A percentile compares a stretch with the other conserved stretches of the same genome.
These are phyloP conservation scores for Durotheca rogersii DNA, from an alignment of 495 filamentous ascomycete species.

Conservation along the genomic window DNA sequence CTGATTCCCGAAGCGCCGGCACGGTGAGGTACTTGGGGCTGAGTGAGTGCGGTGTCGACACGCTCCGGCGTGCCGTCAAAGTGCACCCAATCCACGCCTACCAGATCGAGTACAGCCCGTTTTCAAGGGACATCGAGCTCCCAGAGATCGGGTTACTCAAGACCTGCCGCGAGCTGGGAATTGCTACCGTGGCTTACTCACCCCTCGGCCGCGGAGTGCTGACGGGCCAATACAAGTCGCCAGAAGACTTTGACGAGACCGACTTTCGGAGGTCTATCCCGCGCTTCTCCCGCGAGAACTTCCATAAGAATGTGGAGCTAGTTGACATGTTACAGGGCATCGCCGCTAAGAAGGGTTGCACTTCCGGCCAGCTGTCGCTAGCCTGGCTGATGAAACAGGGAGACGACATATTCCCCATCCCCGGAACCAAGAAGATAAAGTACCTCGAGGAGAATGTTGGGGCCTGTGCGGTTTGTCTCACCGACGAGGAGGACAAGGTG, in stretches of 20 bases:
- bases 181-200: constrained; percentile 63
- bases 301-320: constrained; percentile 66
- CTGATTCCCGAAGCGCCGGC: constrained; percentile 39
- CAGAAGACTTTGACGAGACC: constrained; percentile 57
- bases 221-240: constrained; percentile 58
- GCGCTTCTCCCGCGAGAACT: constrained; percentile 62
- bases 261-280: constrained; percentile 56
- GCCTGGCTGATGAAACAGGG: constrained; percentile 53
- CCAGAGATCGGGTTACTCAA: constrained; percentile 64
- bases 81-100: constrained; percentile 64
- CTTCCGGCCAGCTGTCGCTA: constrained; percentile 65
- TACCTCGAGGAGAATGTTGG: constrained; percentile 43
- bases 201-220: constrained; percentile 37
- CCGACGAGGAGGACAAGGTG: constrained; percentile 34
- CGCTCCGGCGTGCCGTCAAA: constrained; percentile 62
- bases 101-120: constrained; percentile 70
- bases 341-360: constrained; percentile 61
- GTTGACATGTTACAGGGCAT: constrained; percentile 61
- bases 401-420: constrained; percentile 67
- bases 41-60: constrained; percentile 63
- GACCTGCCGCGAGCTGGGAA: constrained; percentile 63
- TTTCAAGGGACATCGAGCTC: constrained; percentile 53
- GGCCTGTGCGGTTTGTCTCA: constrained; percentile 35
- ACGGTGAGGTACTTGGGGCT: constrained; percentile 67
- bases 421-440: constrained; percentile 53